Percentiles rank a stretch among this genome's conserved stretches.
phyloP scores from a whole-genome alignment of 163 green algal species.

The Scenedesmus sp. region DNA sequence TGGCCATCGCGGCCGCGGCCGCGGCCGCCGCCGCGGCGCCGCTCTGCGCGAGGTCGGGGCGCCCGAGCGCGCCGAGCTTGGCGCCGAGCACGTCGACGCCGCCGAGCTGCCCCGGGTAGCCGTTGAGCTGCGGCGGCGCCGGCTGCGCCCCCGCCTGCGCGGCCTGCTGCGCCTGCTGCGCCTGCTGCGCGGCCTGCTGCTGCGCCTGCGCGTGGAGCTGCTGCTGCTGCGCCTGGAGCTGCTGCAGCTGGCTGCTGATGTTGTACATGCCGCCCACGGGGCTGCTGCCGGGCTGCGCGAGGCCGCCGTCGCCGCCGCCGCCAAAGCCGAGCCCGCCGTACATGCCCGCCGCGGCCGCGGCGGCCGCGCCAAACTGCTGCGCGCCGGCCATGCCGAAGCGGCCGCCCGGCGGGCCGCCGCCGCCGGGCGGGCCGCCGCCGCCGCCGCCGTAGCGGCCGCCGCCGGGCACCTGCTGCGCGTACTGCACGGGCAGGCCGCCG shows the following conservation, averaged over 20 bases:
- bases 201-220: slow-evolving; percentile 24
- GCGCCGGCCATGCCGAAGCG: not conserved
- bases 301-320: slow-evolving; percentile 8
- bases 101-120: slow-evolving; percentile 30
- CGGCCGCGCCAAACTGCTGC: not conserved
- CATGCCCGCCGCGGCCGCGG: not conserved
- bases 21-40: slow-evolving; percentile 28
- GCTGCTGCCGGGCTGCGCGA: slow-evolving; percentile 26
- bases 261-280: slow-evolving; percentile 40
- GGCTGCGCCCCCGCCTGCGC: slow-evolving; percentile 8
- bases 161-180: slow-evolving; percentile 16
- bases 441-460: slow-evolving; percentile 2
- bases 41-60: not conserved
- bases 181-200: slow-evolving; percentile 13
- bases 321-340: slow-evolving; percentile 41
- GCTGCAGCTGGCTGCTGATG: slow-evolving; percentile 8
- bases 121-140: slow-evolving; percentile 6
- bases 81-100: slow-evolving; percentile 23
- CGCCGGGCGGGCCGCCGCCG: not conserved
- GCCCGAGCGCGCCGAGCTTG: slow-evolving; percentile 13
- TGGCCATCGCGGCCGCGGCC: slow-evolving; percentile 20
- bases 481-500: slow-evolving; percentile 24
- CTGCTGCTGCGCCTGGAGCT: slow-evolving; percentile 26
- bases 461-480: slow-evolving; percentile 26
- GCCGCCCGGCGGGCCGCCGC: not conserved